Conservation (phyloP, 2,329 filamentous ascomycete genomes). For the Cercospora sojina region DNA sequence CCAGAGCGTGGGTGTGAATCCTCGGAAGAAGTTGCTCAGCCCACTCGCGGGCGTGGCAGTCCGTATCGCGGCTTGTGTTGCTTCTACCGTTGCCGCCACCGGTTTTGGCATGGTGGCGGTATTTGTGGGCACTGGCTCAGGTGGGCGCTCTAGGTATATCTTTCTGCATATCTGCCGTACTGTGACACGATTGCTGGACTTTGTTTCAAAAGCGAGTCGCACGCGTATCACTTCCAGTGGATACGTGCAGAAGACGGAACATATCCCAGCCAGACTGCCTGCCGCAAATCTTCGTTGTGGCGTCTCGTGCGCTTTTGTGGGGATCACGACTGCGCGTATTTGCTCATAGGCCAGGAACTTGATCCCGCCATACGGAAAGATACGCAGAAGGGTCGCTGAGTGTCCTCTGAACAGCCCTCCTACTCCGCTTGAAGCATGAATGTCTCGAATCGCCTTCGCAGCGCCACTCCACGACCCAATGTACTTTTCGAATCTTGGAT, state of each 20-base stretch:
- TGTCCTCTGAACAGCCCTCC: slow-evolving; percentile 87
- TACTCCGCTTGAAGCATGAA: slow-evolving; percentile 71
- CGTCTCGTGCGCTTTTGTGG: slow-evolving; percentile 71
- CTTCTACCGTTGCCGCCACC: slow-evolving; percentile 44
- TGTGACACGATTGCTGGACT: slow-evolving; percentile 66
- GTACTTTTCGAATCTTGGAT: slow-evolving; percentile 91
- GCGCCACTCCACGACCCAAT: slow-evolving; percentile 85
- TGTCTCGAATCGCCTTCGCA: slow-evolving; percentile 76
- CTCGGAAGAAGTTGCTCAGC: slow-evolving; percentile 88
- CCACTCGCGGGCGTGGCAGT: slow-evolving; percentile 63
- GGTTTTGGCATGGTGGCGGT: slow-evolving; percentile 25
- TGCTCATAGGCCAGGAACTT: slow-evolving; percentile 99
- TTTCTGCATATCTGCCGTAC: slow-evolving; percentile 74
- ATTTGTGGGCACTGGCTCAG: slow-evolving; percentile 31
- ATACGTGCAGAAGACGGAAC: slow-evolving; percentile 94
- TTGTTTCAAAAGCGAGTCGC: slow-evolving; percentile 91
- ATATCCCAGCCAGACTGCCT: slow-evolving; percentile 76
- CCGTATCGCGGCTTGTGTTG: slow-evolving; percentile 48
- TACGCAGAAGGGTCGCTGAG: slow-evolving; percentile 86
- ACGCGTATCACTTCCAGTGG: slow-evolving; percentile 91
- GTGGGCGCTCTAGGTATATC: slow-evolving; percentile 76
- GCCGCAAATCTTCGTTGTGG: slow-evolving; percentile 70
- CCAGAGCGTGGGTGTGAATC: slow-evolving; percentile 83
- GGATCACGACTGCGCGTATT: slow-evolving; percentile 77
- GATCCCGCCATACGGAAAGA: slow-evolving; percentile 96